These are phyloP conservation scores for Mucor circinelloides DNA, from an alignment of 371 early-diverging fungal genomes.

Conservation along the genomic window DNA sequence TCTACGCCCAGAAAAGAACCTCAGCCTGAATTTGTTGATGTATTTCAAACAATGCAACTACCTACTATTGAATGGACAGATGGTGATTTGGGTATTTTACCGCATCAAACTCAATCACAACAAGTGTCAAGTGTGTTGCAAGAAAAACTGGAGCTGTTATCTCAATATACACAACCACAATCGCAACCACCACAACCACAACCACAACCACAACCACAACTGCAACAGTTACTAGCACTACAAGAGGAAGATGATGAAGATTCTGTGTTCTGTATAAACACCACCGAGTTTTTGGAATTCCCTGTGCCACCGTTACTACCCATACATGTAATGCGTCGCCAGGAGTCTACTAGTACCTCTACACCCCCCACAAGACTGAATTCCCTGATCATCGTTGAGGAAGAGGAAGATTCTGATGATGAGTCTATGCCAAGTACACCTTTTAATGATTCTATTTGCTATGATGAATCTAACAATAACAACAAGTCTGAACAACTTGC, in stretches of 20 bases:
- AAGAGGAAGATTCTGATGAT: background rate
- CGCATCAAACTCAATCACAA: background rate
- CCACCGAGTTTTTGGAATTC: background rate
- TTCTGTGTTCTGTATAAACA: background rate
- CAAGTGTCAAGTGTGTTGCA: background rate
- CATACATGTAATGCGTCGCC: background rate
- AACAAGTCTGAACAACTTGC: background rate
- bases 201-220: background rate
- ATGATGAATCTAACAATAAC: background rate
- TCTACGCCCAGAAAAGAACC: background rate
- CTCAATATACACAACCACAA: background rate
- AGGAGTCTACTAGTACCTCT: background rate
- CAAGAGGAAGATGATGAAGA: background rate
- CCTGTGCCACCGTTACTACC: background rate
- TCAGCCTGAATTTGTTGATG: background rate
- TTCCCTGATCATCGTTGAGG: background rate
- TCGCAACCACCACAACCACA: background rate
- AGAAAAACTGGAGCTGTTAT: background rate
- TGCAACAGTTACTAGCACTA: background rate
- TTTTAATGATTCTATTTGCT: background rate
- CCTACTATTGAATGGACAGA: conserved; percentile 16
- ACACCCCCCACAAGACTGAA: background rate
- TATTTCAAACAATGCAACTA: background rate
- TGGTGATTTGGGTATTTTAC: conserved; percentile 3
- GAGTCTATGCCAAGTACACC: conserved; percentile 1